Evolutionary conservation across 176 grass and related monocot genomes (phyloP), one percentile per base, ranked within the genome.

Genomic region (Musa troglodytarum): DNA sequence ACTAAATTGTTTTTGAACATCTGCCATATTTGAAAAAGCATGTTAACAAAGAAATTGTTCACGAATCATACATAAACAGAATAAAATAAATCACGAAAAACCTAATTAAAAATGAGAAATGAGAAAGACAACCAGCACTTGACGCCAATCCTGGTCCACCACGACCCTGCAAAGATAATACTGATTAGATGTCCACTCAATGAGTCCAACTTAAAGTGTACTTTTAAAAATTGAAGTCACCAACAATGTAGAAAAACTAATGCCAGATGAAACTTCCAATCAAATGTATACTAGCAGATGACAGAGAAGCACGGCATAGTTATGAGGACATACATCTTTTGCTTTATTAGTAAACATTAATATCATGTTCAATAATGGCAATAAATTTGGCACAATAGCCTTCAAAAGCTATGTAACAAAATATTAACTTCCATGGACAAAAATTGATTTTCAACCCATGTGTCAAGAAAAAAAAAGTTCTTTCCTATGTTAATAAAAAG

Each of bases 111-210:
- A 15, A 49, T 28, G 9, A 70, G 49, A 69, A 50, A 84, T 80
- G 65, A 55, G 55, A 72, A 70, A 65, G 75, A 82, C 75, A 78
- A 88, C 88, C 95, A 85, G 77, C 77, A 70, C 49, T 89, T 87
- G 95, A 85, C 83, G 81, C 53, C 81, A 92, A 88, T 53, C 96
- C 96, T 69, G 96, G 96, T 89, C 96, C 96, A 76, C 96, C 96
- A 82, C 96, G 91, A 79, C 96, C 88, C 96, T 99, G 84, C 51
- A 98, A 94, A 73, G 43, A 69, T 84, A 43, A 21, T 59, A 22
- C 23, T 17, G 6, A 50, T 69, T 50, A 69, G 57, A 19, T n/a
- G 2, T 61, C 16, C 50, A 11, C 10, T 50, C 15, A 50, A 50
- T 43, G 8, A 69, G 50, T 50, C 3, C 15, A 17, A 20, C 8